Base-by-base conservation (phyloP, 768 basidiomycete genomes). In the Psilocybe cyanescens region DNA sequence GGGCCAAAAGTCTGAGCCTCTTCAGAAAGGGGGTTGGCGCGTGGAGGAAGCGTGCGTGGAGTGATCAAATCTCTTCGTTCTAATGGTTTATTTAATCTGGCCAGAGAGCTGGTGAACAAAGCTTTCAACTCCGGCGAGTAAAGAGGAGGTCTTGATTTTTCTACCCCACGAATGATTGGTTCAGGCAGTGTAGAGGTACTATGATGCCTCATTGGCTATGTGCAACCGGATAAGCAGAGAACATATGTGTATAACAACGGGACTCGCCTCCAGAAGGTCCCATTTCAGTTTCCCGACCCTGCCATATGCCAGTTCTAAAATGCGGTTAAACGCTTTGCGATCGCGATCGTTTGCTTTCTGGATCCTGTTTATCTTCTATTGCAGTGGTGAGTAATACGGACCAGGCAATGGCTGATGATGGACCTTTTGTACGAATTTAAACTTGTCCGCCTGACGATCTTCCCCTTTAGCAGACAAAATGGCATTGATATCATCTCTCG, bases 221-320 rank as follows among this genome's bases (percentile, higher is more conserved):
- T 17, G 45, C 14, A 31, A 16, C 55, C 19, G 50, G 16, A 55
- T 53, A 30, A 24, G 29, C 33, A n/a, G 28, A 49, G 19, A 48
- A 29, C 41, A 16, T n/a, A 55, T 58, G 19, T 28, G 44, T 39
- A 44, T 24, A 53, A 19, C 28, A 16, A 48, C 11, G 2, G 11
- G 31, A 67, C 78, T 63, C 65, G 91, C 92, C 77, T 87, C 72
- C 72, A 92, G 75, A 46, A 93, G 72, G 66, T 92, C 89, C 75
- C 84, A 82, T 67, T 80, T 85, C 14, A 94, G 72, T 68, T 83
- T 88, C 24, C 92, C 92, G 65, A 84, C 85, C 60, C 92, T 80
- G 31, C 91, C 92, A 72, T 92, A 94, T 29, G 92, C 92, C 30
- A 87, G 67, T 64, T 88, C 83, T 16, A 94, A 76, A 30, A 92